Percentiles rank a stretch among this genome's conserved stretches.
phyloP scores from a whole-genome alignment of 2,329 filamentous ascomycete genomes.

The Incumbomyces lentus region DNA sequence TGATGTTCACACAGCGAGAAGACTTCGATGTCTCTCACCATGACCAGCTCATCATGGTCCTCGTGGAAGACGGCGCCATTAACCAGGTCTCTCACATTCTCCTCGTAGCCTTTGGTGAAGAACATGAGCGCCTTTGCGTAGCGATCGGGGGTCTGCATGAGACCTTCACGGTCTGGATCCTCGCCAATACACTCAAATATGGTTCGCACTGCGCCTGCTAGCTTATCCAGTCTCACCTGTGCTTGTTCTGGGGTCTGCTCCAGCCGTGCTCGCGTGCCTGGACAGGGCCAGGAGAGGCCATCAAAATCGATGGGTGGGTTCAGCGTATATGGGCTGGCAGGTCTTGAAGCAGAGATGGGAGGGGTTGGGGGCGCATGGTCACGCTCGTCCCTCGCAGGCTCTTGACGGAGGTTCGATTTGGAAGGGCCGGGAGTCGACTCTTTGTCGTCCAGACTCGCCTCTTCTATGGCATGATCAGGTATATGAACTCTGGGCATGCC shows the following conservation, averaged over 20 bases:
- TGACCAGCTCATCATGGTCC: conserved; percentile 92
- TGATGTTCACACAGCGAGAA: conserved; percentile 96
- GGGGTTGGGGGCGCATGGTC: conserved; percentile 43
- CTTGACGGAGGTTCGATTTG: conserved; percentile 26
- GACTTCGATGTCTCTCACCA: conserved; percentile 94
- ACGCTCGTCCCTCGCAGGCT: conserved; percentile 43
- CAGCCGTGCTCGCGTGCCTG: conserved; percentile 41
- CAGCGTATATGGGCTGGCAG: conserved; percentile 40
- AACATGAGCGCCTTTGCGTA: conserved; percentile 94
- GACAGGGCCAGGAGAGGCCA: conserved; percentile 42
- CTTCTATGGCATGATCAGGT: neutral
- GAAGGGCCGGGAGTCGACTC: neutral
- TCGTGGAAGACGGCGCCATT: conserved; percentile 94
- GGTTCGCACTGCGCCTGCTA: conserved; percentile 53
- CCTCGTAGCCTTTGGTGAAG: conserved; percentile 94
- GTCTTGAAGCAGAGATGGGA: conserved; percentile 35
- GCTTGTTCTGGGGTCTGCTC: conserved; percentile 50
- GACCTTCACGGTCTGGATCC: conserved; percentile 53
- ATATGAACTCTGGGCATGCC: conserved; percentile 15
- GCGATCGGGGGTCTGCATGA: conserved; percentile 61
- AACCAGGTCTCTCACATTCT: conserved; percentile 83
- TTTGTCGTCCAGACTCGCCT: conserved; percentile 9
- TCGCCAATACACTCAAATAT: conserved; percentile 58
- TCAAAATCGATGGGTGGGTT: conserved; percentile 43
- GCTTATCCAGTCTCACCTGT: conserved; percentile 46